Conservation (phyloP, 2,329 filamentous ascomycete species). For the Zasmidium citrigriseum region DNA sequence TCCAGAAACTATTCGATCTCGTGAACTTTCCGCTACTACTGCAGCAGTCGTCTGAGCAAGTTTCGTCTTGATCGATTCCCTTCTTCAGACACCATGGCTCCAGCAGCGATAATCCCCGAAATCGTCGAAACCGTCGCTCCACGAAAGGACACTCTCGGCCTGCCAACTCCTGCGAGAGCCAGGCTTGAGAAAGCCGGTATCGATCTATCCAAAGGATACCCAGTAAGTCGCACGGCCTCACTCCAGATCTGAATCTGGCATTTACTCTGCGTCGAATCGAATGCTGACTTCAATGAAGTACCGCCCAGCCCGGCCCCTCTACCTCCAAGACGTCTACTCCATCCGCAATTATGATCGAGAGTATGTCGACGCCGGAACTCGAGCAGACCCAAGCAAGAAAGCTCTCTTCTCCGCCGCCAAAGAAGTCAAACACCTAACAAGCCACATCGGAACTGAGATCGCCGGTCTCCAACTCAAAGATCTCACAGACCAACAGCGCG, state of each 20-base stretch:
- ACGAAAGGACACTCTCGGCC: constrained; percentile 63
- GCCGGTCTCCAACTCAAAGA: constrained; percentile 65
- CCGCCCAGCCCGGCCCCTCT: constrained; percentile 66
- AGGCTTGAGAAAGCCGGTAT: constrained; percentile 69
- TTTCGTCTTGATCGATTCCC: too few species aligned
- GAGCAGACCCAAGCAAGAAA: constrained; percentile 64
- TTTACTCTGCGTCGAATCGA: not conserved
- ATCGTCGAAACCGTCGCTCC: constrained; percentile 66
- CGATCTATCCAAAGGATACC: constrained; percentile 70
- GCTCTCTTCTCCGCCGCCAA: constrained; percentile 62
- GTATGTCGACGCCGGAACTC: constrained; percentile 62
- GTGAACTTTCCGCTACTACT: too few species aligned
- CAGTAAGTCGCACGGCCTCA: constrained; percentile 37
- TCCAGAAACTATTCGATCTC: too few species aligned
- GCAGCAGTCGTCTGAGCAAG: too few species aligned
- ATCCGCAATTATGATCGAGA: constrained; percentile 59
- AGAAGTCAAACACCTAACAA: constrained; percentile 63
- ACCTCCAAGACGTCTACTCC: constrained; percentile 68
- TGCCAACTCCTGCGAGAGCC: constrained; percentile 59
- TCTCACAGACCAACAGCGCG: constrained; percentile 58
- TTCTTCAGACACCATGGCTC: constrained; percentile 23
- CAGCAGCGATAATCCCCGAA: constrained; percentile 20
- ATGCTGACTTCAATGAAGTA: constrained; percentile 42
- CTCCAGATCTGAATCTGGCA: not conserved
- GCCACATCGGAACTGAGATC: constrained; percentile 65